Evolutionary conservation across 164 flowering plant species (phyloP).

Genomic region (grape (Vitis vinifera)): DNA sequence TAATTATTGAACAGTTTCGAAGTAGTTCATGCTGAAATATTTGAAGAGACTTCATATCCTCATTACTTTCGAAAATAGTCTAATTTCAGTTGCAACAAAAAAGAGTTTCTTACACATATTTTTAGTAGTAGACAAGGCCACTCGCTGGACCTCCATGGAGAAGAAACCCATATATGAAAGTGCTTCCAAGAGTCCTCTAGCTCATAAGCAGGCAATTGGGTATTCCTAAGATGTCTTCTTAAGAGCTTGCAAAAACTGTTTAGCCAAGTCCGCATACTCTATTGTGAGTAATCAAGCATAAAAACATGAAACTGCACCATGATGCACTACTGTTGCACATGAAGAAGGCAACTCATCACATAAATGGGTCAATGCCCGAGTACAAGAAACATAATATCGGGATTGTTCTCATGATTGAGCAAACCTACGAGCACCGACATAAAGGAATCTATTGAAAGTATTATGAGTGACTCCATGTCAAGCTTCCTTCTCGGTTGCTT

Average conservation of each 20-base stretch:
- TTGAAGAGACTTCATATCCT: too few relatives aligned
- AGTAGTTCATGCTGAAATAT: too few relatives aligned
- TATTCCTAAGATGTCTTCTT: constrained; percentile 98
- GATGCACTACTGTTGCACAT: constrained; percentile 95
- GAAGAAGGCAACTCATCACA: constrained; percentile 96
- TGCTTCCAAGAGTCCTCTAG: constrained; percentile 98
- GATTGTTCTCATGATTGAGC: constrained; percentile 89
- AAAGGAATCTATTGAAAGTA: constrained; percentile 91
- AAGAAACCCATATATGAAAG: constrained; percentile 95
- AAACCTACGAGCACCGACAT: constrained; percentile 92
- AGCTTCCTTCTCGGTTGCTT: too few relatives aligned
- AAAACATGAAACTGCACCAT: constrained; percentile 86
- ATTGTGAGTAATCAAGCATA: constrained; percentile 87
- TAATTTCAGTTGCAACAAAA: constrained; percentile 71
- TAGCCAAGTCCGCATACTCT: constrained; percentile 99
- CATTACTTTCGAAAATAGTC: too few relatives aligned
- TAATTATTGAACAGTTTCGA: too few relatives aligned
- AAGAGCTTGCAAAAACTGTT: too few relatives aligned
- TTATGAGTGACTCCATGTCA: constrained; percentile 66
- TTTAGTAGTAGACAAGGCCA: constrained; percentile 95
- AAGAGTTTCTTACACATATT: constrained; percentile 99
- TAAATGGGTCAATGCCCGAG: constrained; percentile 88
- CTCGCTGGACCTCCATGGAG: constrained; percentile 98
- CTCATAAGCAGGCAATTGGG: constrained; percentile 96
- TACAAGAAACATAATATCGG: constrained; percentile 99